phyloP scores from a whole-genome alignment of 1,284 basidiomycete genomes.

The Ustilago bromivora region DNA sequence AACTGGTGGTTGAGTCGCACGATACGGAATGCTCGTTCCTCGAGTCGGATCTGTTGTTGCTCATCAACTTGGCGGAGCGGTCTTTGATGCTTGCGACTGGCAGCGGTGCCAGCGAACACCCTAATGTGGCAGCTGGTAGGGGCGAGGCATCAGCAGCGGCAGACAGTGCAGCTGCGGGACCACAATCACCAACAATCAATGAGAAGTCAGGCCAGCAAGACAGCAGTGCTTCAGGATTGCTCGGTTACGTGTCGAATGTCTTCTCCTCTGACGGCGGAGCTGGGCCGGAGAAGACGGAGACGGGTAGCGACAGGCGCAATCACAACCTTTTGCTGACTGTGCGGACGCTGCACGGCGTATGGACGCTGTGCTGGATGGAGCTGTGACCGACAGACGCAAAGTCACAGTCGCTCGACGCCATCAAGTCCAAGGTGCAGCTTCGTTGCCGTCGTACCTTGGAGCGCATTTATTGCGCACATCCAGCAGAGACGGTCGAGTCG shows the following conservation, averaged over 20 bases:
- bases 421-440: slow-evolving; percentile 30
- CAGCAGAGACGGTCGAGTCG: slow-evolving; percentile 83
- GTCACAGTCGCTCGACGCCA: slow-evolving; percentile 42
- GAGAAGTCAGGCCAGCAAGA: slow-evolving; percentile 16
- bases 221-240: slow-evolving; percentile 26
- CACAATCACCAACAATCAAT: slow-evolving; percentile 3
- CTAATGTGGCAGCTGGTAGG: neutral
- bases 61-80: slow-evolving; percentile 57
- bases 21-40: slow-evolving; percentile 35
- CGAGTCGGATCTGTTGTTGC: slow-evolving; percentile 52
- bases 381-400: slow-evolving; percentile 34
- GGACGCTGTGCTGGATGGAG: slow-evolving; percentile 30
- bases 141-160: slow-evolving; percentile 1
- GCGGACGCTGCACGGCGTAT: slow-evolving; percentile 52
- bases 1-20: slow-evolving; percentile 31
- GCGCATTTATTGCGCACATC: slow-evolving; percentile 83
- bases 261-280: slow-evolving; percentile 40
- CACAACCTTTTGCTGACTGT: slow-evolving; percentile 39
- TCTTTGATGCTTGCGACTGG: slow-evolving; percentile 39
- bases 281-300: slow-evolving; percentile 12
- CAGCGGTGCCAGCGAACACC: neutral
- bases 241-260: slow-evolving; percentile 60
- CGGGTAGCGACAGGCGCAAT: slow-evolving; percentile 4
- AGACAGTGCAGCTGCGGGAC: neutral
- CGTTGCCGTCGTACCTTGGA: slow-evolving; percentile 73